These are phyloP conservation scores for Dioszegia aurantiaca DNA, from an alignment of 768 basidiomycete genomes.

Conservation along the genomic window DNA sequence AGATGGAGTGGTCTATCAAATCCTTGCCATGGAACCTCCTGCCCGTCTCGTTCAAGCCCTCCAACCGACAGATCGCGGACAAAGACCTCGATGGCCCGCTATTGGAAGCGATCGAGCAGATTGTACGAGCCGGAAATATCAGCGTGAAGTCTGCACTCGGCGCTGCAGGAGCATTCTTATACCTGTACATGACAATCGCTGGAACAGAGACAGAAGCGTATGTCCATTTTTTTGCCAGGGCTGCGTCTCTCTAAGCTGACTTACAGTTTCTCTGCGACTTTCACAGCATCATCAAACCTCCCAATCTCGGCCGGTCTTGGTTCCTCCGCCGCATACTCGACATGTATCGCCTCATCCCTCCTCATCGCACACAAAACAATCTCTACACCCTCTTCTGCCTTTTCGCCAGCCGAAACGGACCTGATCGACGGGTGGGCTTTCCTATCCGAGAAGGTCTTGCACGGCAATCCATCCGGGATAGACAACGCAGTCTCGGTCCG, in stretches of 20 bases:
- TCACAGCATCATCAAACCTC: conserved; percentile 78
- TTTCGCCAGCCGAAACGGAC: conserved; percentile 65
- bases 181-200: conserved; percentile 81
- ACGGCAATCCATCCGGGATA: conserved; percentile 95
- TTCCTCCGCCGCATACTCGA: conserved; percentile 92
- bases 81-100: conserved; percentile 71
- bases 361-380: conserved; percentile 74
- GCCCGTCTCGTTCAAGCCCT: conserved; percentile 54
- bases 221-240: conserved; percentile 42
- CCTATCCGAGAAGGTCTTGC: conserved; percentile 88
- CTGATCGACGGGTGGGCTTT: conserved; percentile 91
- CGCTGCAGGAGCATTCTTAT: conserved; percentile 75
- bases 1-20: conserved; percentile 76
- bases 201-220: conserved; percentile 60
- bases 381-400: conserved; percentile 29
- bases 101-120: conserved; percentile 65
- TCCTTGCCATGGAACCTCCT: conserved; percentile 43
- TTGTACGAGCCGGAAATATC: conserved; percentile 39
- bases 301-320: conserved; percentile 95
- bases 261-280: conserved; percentile 69
- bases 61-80: conserved; percentile 52
- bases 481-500: conserved; percentile 92
- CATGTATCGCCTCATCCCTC: conserved; percentile 75
- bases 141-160: conserved; percentile 51
- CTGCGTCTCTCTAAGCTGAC: not conserved